Evolutionary conservation across 2,329 filamentous ascomycete species (phyloP).

Genomic region (Trichoderma citrinoviride): DNA sequence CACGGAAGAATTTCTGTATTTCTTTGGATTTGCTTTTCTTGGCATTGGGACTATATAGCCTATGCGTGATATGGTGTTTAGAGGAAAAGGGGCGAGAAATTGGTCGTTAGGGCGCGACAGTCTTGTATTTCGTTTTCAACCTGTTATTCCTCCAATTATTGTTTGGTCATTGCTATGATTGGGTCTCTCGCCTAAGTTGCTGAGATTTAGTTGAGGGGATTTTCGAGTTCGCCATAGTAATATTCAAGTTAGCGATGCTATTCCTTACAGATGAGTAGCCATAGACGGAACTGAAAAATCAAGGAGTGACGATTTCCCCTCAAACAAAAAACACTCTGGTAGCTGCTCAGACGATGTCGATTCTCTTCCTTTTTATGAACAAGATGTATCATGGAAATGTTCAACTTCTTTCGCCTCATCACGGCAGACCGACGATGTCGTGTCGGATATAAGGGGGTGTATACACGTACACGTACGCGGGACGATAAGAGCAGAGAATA

Average conservation of each 20-base stretch:
- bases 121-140: no score
- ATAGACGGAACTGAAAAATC: neutral
- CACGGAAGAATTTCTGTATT: no score
- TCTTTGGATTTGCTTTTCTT: no score
- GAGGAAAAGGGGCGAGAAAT: no score
- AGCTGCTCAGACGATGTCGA: constrained; percentile 33
- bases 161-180: no score
- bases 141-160: no score
- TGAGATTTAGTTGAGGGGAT: no score
- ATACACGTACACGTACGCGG: neutral
- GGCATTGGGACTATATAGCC: no score
- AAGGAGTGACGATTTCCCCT: neutral
- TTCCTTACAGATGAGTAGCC: neutral
- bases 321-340: neutral
- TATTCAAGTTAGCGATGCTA: neutral
- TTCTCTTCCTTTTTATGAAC: constrained; percentile 27
- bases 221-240: no score
- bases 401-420: constrained; percentile 32
- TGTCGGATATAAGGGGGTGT: neutral
- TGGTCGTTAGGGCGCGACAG: no score
- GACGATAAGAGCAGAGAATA: neutral
- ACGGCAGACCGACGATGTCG: constrained; percentile 14
- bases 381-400: constrained; percentile 29
- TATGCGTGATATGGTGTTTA: no score
- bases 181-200: neutral